phyloP scores from a whole-genome alignment of 2,329 filamentous ascomycete species.

The Xylariaceae sp. region DNA sequence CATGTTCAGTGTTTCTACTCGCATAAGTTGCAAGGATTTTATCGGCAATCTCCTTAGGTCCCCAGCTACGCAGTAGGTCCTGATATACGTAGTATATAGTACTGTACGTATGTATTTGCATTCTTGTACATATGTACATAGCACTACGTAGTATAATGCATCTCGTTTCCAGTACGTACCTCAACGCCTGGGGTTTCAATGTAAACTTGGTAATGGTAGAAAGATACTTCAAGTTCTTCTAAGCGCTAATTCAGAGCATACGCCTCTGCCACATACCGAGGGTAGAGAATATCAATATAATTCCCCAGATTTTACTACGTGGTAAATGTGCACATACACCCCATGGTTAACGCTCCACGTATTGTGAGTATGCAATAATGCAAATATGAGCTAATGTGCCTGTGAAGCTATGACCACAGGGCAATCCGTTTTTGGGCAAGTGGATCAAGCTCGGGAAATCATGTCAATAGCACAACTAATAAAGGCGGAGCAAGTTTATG shows the following conservation, averaged over 20 bases:
- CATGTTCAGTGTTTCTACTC: neutral
- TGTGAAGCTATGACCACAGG: slow-evolving; percentile 2
- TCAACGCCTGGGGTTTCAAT: no score
- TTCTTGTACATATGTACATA: no score
- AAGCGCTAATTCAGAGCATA: neutral
- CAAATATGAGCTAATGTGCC: neutral
- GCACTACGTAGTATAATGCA: no score
- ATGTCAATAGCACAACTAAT: slow-evolving; percentile 25
- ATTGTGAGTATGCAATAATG: neutral
- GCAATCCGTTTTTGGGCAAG: slow-evolving; percentile 1
- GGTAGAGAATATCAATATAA: neutral
- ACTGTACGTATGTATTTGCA: neutral
- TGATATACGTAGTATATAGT: no score
- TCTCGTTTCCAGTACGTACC: no score
- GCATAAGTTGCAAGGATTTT: neutral
- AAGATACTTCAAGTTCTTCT: neutral
- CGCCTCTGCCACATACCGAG: neutral
- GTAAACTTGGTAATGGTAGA: neutral
- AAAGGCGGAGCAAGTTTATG: slow-evolving; percentile 17
- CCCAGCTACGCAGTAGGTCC: slow-evolving; percentile 7
- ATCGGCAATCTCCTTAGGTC: slow-evolving; percentile 20
- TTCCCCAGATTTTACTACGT: neutral
- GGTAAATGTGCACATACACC: no score
- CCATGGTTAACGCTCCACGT: no score
- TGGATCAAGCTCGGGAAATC: slow-evolving; percentile 19